Conservation (phyloP, 2,329 filamentous ascomycete species). For the Basipetospora chlamydospora region DNA sequence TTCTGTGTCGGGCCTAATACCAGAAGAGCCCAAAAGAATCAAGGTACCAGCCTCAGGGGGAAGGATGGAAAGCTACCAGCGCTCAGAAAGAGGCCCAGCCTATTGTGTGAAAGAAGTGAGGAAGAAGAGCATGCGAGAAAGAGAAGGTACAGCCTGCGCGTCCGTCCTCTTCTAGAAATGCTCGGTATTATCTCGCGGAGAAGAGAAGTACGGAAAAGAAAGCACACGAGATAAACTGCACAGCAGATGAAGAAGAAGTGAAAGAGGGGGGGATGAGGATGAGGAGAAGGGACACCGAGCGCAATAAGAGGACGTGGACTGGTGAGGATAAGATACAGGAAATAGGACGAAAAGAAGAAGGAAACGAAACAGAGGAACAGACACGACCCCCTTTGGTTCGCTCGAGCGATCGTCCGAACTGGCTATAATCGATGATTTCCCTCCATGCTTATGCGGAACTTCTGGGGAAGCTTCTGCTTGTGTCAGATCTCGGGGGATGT, state of each 20-base stretch:
- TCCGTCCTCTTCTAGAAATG: not conserved
- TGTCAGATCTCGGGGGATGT: no score
- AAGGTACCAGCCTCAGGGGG: not conserved
- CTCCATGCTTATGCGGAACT: no score
- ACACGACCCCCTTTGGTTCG: not conserved
- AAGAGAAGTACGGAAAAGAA: not conserved
- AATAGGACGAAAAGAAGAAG: conserved; percentile 2
- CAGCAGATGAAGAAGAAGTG: conserved; percentile 4
- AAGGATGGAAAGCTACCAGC: no score
- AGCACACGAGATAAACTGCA: conserved; percentile 6
- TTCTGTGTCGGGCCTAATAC: not conserved
- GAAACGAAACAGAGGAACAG: conserved; percentile 3
- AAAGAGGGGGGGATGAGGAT: conserved; percentile 1
- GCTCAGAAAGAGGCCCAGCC: not conserved
- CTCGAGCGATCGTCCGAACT: conserved; percentile 1
- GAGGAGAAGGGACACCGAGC: not conserved
- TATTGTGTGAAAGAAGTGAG: not conserved
- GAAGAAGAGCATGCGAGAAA: not conserved
- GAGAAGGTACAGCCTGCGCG: conserved; percentile 3
- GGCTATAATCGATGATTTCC: no score
- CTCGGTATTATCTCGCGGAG: not conserved
- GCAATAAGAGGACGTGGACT: no score
- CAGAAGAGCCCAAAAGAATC: conserved; percentile 1
- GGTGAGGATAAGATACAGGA: not conserved
- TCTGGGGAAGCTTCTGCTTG: no score